These are phyloP conservation scores for Venturia pyrina DNA, from an alignment of 2,329 filamentous ascomycete genomes.

Conservation along the genomic window DNA sequence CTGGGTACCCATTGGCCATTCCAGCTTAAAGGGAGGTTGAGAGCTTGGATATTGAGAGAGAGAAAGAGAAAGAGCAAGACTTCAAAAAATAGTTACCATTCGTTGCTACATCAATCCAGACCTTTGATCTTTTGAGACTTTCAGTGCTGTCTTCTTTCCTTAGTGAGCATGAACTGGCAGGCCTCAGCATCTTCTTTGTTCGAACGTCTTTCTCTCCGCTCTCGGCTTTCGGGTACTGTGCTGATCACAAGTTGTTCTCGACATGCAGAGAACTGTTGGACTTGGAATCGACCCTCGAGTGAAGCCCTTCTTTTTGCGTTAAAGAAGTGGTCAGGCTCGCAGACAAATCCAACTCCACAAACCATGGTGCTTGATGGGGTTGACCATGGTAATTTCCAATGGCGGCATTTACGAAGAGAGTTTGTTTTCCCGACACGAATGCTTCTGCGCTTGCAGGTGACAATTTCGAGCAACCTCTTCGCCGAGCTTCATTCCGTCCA, in stretches of 20 bases:
- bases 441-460: not conserved
- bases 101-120: too few relatives aligned
- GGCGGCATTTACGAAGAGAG: not conserved
- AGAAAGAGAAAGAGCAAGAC: too few relatives aligned
- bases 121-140: too few relatives aligned
- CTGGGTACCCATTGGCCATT: not conserved
- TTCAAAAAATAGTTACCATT: too few relatives aligned
- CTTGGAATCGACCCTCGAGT: not conserved
- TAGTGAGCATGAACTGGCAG: too few relatives aligned
- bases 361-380: not conserved
- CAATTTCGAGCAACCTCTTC: not conserved
- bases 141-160: too few relatives aligned
- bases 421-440: not conserved
- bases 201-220: too few relatives aligned
- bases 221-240: not conserved
- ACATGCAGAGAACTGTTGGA: too few relatives aligned
- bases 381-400: not conserved
- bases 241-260: not conserved
- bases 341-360: not conserved
- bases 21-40: not conserved
- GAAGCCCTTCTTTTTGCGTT: not conserved
- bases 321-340: not conserved
- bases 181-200: too few relatives aligned
- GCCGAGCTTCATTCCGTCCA: not conserved
- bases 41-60: not conserved